Evolutionary conservation across 805 yeast genomes (phyloP), one percentile per base, ranked within the genome.

Genomic region (Teunomyces funiuensis): DNA sequence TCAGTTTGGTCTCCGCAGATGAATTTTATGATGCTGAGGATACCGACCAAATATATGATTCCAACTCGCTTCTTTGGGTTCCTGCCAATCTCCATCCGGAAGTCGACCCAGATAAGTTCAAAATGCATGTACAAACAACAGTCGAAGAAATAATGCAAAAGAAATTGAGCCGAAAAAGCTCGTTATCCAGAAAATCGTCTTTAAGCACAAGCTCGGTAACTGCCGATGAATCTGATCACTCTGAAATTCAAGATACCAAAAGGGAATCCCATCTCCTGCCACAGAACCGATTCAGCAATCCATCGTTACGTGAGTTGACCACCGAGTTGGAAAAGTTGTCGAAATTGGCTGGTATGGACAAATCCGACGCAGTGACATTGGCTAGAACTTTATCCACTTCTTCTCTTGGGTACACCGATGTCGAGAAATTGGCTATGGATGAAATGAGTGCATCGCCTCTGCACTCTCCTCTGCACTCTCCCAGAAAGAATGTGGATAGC

Each of bases 81-180:
- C 98, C 98, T 0, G 99, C 98, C 2, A 81, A 80, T 47, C 73
- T 88, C 28, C 99, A 93, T 60, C 98, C 98, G 1, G 91, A 86
- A 53, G 77, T 91, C n/a, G 90, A 95, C 18, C 98, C 98, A 2
- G 95, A 87, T 54, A 88, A 86, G 53, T 85, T 81, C 65, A 70
- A 81, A 49, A 76, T 74, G 49, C 85, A 84, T 55, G 82, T 85
- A 33, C 82, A 82, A 43, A 60, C 66, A 19, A 73, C 79, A n/a
- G 80, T 77, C 3, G 74, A 73, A 45, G 80, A 76, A 46, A 59
- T 77, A 25, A 62, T 76, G 46, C 71, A 73, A 40, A 66, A 73
- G 36, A 57, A 61, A 52, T 33, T 54, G 36, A 51, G 57, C 14
- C 50, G 64, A 23, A 50, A 52, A 28, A 58, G 57, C 17, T 51